Evolutionary conservation across 345 rosid species (phyloP), one percentile per base, ranked within the genome.

Genomic region (Populus alba): DNA sequence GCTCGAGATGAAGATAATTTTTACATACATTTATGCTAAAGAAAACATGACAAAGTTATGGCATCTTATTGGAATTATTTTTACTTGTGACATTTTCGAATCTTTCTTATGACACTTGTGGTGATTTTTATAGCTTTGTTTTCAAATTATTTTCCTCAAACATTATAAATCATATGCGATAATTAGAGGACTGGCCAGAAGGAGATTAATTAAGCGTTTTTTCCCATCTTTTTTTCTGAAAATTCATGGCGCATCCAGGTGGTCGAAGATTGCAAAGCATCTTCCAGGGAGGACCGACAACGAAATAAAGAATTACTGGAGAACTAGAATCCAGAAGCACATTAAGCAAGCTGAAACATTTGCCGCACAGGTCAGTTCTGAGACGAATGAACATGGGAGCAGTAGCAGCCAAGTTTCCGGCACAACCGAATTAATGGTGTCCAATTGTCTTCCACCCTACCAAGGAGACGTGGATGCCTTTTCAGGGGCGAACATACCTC

Each of bases 201-300:
- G 63, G 63, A n/a, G 0, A n/a, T 12, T n/a, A n/a, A n/a, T n/a
- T 3, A 45, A 10, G 15, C 15, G 5, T 45, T 12, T 3, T 33
- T 33, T 1, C 33, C 43, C 1, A 6, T 8, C 2, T 39, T 39
- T 27, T n/a, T 39, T 4, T 45, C 51, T 13, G 3, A 45, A 13
- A 45, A 4, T 57, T n/a, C 5, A 1, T 57, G 63, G 63, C 63
- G 10, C 27, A n/a, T 10, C 4, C 76, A 92, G 97, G 88, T 92
- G 97, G 97, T 92, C 97, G 0, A 92, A 97, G 84, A 97, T 97
- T 15, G 99, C 98, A 0, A 97, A 97, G 87, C 97, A 92, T 77
- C 86, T 97, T 15, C 98, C 98, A 10, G 99, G 99, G 74, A 92
- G 99, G 85, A 97, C 99, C 0, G 99, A 97, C 77, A 97, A 97